Base-by-base conservation (phyloP, 2,329 filamentous ascomycete genomes). In the Colletotrichum australisinense region DNA sequence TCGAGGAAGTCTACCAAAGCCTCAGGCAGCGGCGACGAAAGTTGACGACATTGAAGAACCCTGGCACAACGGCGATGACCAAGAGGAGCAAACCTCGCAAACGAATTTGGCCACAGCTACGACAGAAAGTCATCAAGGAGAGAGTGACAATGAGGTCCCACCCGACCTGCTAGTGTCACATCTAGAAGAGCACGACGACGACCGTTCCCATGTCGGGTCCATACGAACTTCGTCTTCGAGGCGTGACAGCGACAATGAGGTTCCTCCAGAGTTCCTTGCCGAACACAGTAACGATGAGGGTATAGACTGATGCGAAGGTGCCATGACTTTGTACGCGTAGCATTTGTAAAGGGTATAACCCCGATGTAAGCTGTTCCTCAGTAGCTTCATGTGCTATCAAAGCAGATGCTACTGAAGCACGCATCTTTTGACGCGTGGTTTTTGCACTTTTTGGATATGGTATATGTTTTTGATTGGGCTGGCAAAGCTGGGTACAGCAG, bases 221-320 rank as follows among this genome's bases (percentile, higher is more conserved):
- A 32, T 32, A n/a, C 53, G 53, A 28, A 59, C 72, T 8, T 53
- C 28, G 11, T 59, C 72, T 24, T 59, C 57, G 14, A 77, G 79
- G 60, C 77, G 80, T 63, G 82, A 82, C 53, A 85, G 83, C 75
- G 86, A 86, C 72, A 87, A 88, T 62, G 87, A 88, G 64, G 83
- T 90, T 8, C 88, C 88, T 1, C 80, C 81, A 0, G 88, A 90
- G 71, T 89, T 90, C 75, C 75, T 90, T 7, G 85, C 85, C 12
- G 85, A 88, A 76, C 85, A 87, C 53, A 75, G 62, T 28, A 60
- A 77, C 12, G 68, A 71, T n/a, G 64, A 2, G n/a, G 14, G 64
- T 19, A 64, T 69, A 16, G 67, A 73, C 35, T 68, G 63, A n/a
- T 5, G 19, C 6, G 49, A 26, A 14, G 62, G 24, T 26, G 22